Conservation (phyloP, 1,284 basidiomycete genomes). For the Ustilago shanxiensis region DNA sequence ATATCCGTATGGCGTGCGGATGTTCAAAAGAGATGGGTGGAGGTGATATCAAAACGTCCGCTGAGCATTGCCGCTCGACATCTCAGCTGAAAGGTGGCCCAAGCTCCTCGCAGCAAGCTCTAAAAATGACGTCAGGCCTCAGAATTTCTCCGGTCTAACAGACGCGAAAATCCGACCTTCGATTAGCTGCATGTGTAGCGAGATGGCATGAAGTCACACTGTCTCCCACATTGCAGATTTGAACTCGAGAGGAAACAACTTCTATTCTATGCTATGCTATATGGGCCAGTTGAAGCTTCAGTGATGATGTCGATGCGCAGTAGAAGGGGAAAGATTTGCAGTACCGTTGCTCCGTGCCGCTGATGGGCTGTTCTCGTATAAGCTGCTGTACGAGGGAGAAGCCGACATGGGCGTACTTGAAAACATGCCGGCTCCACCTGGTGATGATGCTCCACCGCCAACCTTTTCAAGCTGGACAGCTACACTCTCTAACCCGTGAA, state of each 20-base stretch:
- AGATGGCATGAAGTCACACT: too few species aligned
- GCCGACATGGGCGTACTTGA: constrained; percentile 30
- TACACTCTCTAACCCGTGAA: constrained; percentile 57
- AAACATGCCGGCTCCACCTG: constrained; percentile 1
- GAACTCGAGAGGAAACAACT: neutral
- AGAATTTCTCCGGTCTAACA: neutral
- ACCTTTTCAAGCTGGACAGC: constrained; percentile 58
- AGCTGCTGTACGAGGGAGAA: constrained; percentile 33
- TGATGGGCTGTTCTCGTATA: constrained; percentile 24
- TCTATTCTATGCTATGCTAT: neutral
- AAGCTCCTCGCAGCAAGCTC: neutral
- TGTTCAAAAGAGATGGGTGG: neutral
- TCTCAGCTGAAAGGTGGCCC: constrained; percentile 1
- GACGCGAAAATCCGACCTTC: too few species aligned
- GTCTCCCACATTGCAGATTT: neutral
- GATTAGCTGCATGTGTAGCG: too few species aligned
- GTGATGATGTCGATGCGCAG: constrained; percentile 27
- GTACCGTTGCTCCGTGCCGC: constrained; percentile 9
- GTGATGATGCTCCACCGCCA: constrained; percentile 3
- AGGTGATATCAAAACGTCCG: neutral
- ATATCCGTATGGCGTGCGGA: neutral
- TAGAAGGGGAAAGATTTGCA: constrained; percentile 11
- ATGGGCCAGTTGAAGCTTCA: neutral
- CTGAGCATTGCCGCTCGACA: neutral
- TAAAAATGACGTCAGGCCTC: constrained; percentile 1